Conservation (phyloP, 306 rosid genomes). For the Echinosophora koreensis region DNA sequence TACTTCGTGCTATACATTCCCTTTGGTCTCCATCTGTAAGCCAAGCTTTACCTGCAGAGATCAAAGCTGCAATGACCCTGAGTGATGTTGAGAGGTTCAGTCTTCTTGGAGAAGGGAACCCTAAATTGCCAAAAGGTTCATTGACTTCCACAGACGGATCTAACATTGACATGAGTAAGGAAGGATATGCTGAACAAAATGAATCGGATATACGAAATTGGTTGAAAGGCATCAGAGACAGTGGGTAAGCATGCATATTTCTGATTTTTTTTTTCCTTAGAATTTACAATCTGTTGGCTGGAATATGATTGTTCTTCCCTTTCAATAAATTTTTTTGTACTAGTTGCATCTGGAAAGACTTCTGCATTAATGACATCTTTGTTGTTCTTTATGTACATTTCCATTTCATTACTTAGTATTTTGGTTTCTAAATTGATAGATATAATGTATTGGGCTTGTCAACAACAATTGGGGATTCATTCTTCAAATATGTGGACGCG, state of each 20-base stretch:
- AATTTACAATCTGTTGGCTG: slow-evolving; percentile 16
- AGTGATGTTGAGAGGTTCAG: slow-evolving; percentile 78
- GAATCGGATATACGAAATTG: slow-evolving; percentile 87
- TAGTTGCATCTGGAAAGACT: slow-evolving; percentile 23
- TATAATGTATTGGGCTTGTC: slow-evolving; percentile 95
- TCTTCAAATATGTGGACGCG: slow-evolving; percentile 78
- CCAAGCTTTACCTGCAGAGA: slow-evolving; percentile 81
- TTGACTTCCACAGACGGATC: slow-evolving; percentile 59
- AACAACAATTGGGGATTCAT: slow-evolving; percentile 79
- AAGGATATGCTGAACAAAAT: slow-evolving; percentile 72
- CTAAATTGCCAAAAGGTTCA: slow-evolving; percentile 70
- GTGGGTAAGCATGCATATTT: slow-evolving; percentile 71
- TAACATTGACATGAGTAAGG: slow-evolving; percentile 61
- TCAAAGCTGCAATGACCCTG: slow-evolving; percentile 87
- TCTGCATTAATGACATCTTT: slow-evolving; percentile 34
- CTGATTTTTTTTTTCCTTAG: slow-evolving; percentile 8
- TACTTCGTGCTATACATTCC: slow-evolving; percentile 83
- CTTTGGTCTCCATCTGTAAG: slow-evolving; percentile 87
- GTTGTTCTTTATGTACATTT: slow-evolving; percentile 33
- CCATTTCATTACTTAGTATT: slow-evolving; percentile 39
- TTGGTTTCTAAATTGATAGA: slow-evolving; percentile 55
- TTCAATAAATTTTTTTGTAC: slow-evolving; percentile 19
- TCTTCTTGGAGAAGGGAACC: slow-evolving; percentile 94
- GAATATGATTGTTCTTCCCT: slow-evolving; percentile 20
- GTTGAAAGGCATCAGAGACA: slow-evolving; percentile 95